These are phyloP conservation scores for Penicillium silybi DNA, from an alignment of 495 filamentous ascomycete genomes.

Conservation along the genomic window DNA sequence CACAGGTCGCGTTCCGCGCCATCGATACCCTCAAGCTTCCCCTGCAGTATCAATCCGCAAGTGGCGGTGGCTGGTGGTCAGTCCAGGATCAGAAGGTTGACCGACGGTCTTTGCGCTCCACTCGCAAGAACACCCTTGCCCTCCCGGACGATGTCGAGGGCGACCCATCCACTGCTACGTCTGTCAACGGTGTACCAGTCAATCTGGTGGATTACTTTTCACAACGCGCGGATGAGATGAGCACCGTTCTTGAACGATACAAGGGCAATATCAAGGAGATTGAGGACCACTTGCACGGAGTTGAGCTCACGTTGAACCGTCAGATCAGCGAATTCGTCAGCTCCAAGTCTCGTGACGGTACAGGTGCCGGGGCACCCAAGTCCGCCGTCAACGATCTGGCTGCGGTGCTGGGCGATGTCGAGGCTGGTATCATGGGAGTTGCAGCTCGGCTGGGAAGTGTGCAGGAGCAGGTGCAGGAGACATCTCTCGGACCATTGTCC, in stretches of 20 bases:
- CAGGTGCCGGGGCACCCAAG: conserved; percentile 37
- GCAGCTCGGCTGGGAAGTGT: conserved; percentile 64
- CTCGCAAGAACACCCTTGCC: conserved; percentile 42
- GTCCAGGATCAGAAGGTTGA: conserved; percentile 43
- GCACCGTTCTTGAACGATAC: conserved; percentile 60
- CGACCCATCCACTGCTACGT: conserved; percentile 41
- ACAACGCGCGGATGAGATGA: conserved; percentile 67
- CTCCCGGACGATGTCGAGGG: conserved; percentile 58
- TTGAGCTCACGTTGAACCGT: conserved; percentile 65
- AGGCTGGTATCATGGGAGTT: conserved; percentile 71
- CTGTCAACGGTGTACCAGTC: conserved; percentile 41
- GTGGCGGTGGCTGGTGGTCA: conserved; percentile 45
- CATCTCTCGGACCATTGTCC: conserved; percentile 53
- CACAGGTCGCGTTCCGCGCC: conserved; percentile 67
- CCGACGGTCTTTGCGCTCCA: conserved; percentile 36
- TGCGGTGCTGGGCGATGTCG: conserved; percentile 69
- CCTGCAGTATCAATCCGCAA: conserved; percentile 60
- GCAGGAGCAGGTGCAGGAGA: conserved; percentile 66
- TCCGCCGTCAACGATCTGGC: conserved; percentile 57
- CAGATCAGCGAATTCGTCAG: conserved; percentile 66
- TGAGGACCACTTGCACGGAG: conserved; percentile 72
- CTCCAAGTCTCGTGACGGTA: conserved; percentile 48
- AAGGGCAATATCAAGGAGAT: conserved; percentile 71
- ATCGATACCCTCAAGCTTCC: conserved; percentile 74
- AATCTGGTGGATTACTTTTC: conserved; percentile 76